These are phyloP conservation scores for Potentilla sterilis DNA, from an alignment of 306 rosid species.

Conservation along the genomic window DNA sequence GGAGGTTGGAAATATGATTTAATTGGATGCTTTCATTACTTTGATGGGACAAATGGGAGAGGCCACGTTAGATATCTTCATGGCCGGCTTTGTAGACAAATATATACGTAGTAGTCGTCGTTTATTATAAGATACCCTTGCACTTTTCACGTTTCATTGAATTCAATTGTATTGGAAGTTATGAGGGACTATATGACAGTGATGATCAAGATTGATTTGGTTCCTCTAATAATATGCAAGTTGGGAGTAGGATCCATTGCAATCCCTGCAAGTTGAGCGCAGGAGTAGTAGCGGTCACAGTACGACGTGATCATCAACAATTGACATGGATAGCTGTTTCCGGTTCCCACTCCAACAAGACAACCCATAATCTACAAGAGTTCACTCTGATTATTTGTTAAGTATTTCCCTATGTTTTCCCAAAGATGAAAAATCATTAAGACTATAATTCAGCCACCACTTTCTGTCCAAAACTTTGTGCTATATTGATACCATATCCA, in stretches of 20 bases:
- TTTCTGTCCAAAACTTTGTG: slow-evolving; percentile 7
- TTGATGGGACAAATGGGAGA: neutral
- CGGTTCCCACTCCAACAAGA: neutral
- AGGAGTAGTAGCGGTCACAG: neutral
- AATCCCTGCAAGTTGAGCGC: neutral
- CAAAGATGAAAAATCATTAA: too few relatives aligned
- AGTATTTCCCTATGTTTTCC: neutral
- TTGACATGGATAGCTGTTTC: neutral
- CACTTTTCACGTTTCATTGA: neutral
- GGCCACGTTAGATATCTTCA: neutral
- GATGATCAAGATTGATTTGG: neutral
- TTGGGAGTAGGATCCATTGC: neutral
- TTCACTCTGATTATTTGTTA: neutral
- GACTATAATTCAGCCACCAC: neutral
- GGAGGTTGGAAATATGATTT: neutral
- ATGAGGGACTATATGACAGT: neutral
- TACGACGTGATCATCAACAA: neutral
- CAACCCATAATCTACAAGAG: neutral
- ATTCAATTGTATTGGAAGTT: neutral
- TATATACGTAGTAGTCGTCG: neutral
- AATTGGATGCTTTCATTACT: neutral
- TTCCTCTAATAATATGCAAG: neutral
- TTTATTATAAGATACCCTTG: neutral
- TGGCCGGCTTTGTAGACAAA: neutral
- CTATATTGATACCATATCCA: neutral